These are phyloP conservation scores for Fusarium albidum DNA, from an alignment of 2,329 filamentous ascomycete genomes.

Conservation along the genomic window DNA sequence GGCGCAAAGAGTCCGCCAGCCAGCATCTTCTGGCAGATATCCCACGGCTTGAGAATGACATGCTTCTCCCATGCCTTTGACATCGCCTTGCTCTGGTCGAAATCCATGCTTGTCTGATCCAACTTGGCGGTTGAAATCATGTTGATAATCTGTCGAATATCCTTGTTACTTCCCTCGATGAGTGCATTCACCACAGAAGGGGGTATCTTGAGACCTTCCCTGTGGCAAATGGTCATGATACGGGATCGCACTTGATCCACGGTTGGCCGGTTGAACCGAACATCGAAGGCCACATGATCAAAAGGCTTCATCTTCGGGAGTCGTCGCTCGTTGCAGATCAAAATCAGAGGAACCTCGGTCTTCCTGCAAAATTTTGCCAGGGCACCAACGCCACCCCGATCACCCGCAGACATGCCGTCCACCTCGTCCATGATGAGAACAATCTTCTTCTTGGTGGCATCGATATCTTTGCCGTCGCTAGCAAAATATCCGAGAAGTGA, in stretches of 20 bases:
- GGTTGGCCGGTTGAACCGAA: slow-evolving; percentile 88
- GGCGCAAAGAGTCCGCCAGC: slow-evolving; percentile 85
- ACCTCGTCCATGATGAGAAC: slow-evolving; percentile 99
- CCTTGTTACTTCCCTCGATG: slow-evolving; percentile 93
- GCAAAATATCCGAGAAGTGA: slow-evolving; percentile 93
- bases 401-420: slow-evolving; percentile 97
- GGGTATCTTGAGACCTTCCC: slow-evolving; percentile 88
- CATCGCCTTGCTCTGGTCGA: slow-evolving; percentile 89
- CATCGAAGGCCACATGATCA: slow-evolving; percentile 82
- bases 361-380: slow-evolving; percentile 95
- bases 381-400: slow-evolving; percentile 93
- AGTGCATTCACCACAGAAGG: slow-evolving; percentile 86
- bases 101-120: slow-evolving; percentile 81
- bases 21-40: slow-evolving; percentile 94
- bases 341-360: slow-evolving; percentile 91
- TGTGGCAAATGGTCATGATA: slow-evolving; percentile 93
- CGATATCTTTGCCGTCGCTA: slow-evolving; percentile 80
- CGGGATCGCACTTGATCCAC: slow-evolving; percentile 90
- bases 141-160: slow-evolving; percentile 98
- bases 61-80: slow-evolving; percentile 99
- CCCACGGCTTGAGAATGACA: slow-evolving; percentile 95
- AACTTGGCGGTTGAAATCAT: slow-evolving; percentile 96
- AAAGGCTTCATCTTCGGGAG: slow-evolving; percentile 99
- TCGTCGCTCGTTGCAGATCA: slow-evolving; percentile 96
- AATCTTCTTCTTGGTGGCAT: slow-evolving; percentile 86